Percentiles rank a stretch among this genome's conserved stretches.
phyloP scores from a whole-genome alignment of 164 flowering plant genomes.

The Berberis vulgaris region DNA sequence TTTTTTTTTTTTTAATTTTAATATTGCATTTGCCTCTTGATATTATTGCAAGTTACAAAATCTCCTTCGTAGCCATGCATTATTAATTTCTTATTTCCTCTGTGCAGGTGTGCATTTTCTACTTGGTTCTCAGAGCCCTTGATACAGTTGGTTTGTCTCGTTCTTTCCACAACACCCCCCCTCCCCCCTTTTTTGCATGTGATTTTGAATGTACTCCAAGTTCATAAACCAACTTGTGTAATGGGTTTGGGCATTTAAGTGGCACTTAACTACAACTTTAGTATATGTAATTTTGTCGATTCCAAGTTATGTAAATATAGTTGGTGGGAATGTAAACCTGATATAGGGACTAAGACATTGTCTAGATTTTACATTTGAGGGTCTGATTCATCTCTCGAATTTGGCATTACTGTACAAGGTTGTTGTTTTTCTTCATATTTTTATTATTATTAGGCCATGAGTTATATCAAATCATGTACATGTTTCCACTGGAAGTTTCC shows the following conservation, averaged over 20 bases:
- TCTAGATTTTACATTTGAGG: background rate
- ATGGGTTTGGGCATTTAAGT: background rate
- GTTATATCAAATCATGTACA: too few relatives aligned
- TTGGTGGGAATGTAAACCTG: background rate
- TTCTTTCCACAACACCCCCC: background rate
- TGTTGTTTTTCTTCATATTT: too few relatives aligned
- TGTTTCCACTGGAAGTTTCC: too few relatives aligned
- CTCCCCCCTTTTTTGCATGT: background rate
- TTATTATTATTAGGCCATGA: too few relatives aligned
- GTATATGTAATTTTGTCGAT: too few relatives aligned
- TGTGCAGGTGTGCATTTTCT: conserved; percentile 80
- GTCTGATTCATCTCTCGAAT: too few relatives aligned
- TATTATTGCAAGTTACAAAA: background rate
- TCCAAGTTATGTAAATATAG: background rate
- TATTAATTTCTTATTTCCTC: conserved; percentile 6
- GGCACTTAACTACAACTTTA: background rate
- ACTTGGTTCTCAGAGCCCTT: conserved; percentile 93
- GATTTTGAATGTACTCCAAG: background rate
- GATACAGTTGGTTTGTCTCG: conserved; percentile 84
- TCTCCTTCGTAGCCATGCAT: background rate
- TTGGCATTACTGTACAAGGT: too few relatives aligned
- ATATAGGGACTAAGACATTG: background rate
- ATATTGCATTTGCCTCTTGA: background rate
- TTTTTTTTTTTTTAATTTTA: background rate
- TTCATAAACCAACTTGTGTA: background rate